These are phyloP conservation scores for Phalaenopsis hybrid DNA, from an alignment of 116 monocot genomes.

Conservation along the genomic window DNA sequence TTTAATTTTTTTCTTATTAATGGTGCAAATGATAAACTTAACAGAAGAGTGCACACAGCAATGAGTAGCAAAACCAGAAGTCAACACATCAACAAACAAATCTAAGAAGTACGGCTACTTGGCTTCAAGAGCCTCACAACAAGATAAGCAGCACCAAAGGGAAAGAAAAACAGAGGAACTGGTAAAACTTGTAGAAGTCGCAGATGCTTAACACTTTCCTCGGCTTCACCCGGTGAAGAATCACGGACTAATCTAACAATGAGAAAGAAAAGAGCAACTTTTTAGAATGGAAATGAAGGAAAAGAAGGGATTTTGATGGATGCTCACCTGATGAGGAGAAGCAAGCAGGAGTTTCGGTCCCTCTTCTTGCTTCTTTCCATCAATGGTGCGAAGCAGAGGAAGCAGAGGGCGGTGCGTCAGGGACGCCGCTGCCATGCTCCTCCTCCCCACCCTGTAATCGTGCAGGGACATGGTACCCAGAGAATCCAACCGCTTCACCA, in stretches of 20 bases:
- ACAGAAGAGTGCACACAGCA: not conserved
- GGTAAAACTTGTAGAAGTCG: not conserved
- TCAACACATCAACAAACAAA: not conserved
- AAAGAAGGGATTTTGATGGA: not conserved
- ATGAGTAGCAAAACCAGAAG: not conserved
- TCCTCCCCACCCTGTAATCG: constrained; percentile 65
- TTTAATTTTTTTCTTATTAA: not conserved
- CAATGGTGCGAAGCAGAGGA: constrained; percentile 41
- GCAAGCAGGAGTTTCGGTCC: not conserved
- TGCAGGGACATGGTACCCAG: constrained; percentile 63
- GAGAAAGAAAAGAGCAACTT: not conserved
- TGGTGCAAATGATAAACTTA: not conserved
- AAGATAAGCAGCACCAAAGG: constrained; percentile 4
- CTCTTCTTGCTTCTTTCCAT: constrained; percentile 2
- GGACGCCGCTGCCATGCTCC: constrained; percentile 10
- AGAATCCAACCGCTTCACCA: constrained; percentile 32
- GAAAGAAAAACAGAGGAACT: constrained; percentile 7
- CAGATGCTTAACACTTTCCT: not conserved
- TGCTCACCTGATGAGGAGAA: not conserved
- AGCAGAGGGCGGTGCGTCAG: constrained; percentile 33
- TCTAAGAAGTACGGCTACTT: not conserved
- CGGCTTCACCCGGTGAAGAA: not conserved
- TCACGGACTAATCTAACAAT: not conserved
- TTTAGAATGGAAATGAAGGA: not conserved
- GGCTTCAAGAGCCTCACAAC: constrained; percentile 1